Evolutionary conservation across 495 filamentous ascomycete species (phyloP), one percentile per base, ranked within the genome.

Genomic region (Penicillium canariense): DNA sequence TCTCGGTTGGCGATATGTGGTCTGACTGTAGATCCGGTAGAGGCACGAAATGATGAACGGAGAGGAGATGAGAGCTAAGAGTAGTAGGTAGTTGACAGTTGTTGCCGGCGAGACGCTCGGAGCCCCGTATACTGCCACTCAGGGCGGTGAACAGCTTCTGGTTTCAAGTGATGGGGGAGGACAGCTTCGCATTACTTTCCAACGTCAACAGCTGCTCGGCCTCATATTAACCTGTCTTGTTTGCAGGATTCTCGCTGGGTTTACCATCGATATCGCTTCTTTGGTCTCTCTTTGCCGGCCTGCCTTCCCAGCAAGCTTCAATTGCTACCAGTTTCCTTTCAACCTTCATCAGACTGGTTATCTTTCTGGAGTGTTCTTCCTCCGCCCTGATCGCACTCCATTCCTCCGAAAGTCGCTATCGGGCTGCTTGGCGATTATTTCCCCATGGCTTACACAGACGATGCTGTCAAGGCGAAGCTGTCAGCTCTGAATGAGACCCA

Each of bases 401-500:
- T 12, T 32, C 20, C 23, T 7, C 26, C 27, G 9, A 9, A 23
- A 23, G 5, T 12, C 4, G n/a, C 3, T 12, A 18, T 30, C 7
- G 14, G 22, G n/a, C 18, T 30, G 8, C 6, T 15, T 50, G 31
- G 36, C 25, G 28, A 20, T 52, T 28, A 32, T 35, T 17, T 17
- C 38, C 59, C 22, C 23, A 98, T 98, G 94, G 84, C 94, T 23
- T 97, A 96, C 72, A 93, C 86, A 47, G 90, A 96, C 69, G 94
- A 99, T 74, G 86, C 89, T 27, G 90, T 97, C 18, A 83, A 88
- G 59, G 88, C 94, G 44, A 97, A 97, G 81, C 86, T 99, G 25
- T 94, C 91, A 25, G 86, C 90, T 34, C 81, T 99, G 42, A 96
- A 96, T 73, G 94, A 98, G 76, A 91, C 89, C 11, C 91, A 97